Percentiles rank a stretch among this genome's conserved stretches.
Conservation (phyloP, 805 yeast genomes). For the Hyphopichia homilentoma region DNA sequence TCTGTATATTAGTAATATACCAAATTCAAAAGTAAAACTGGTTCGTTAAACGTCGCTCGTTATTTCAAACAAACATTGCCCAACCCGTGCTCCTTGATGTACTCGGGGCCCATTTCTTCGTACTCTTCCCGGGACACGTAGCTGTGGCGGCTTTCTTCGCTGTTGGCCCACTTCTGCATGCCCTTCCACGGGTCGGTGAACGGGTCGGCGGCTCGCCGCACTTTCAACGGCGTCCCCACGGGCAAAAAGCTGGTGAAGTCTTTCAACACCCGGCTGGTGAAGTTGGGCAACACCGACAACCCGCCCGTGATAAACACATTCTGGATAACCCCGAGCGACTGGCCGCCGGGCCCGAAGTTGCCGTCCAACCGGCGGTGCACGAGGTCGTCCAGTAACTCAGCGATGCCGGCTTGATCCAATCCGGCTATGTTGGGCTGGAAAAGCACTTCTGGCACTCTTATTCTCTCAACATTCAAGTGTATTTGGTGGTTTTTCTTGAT, state of each 20-base stretch:
- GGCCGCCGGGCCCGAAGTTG: constrained; percentile 51
- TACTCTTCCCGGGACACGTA: constrained; percentile 70
- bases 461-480: constrained; percentile 85
- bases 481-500: constrained; percentile 87
- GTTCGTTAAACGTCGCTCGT: background rate
- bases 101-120: constrained; percentile 85
- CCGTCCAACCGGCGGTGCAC: constrained; percentile 57
- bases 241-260: constrained; percentile 78
- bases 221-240: constrained; percentile 53
- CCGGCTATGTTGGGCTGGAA: constrained; percentile 95
- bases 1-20: background rate
- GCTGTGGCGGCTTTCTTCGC: constrained; percentile 41
- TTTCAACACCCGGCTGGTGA: constrained; percentile 59
- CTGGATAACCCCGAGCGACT: constrained; percentile 47
- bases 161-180: constrained; percentile 74
- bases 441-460: constrained; percentile 85
- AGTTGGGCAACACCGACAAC: constrained; percentile 58
- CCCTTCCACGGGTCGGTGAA: constrained; percentile 89
- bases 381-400: constrained; percentile 69
- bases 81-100: constrained; percentile 78
- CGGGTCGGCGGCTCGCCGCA: constrained; percentile 66
- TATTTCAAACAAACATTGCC: constrained; percentile 53
- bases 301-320: constrained; percentile 91
- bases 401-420: constrained; percentile 91
- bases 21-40: constrained; percentile 1